Conservation (phyloP, 768 basidiomycete genomes). For the Boletus fagicola region DNA sequence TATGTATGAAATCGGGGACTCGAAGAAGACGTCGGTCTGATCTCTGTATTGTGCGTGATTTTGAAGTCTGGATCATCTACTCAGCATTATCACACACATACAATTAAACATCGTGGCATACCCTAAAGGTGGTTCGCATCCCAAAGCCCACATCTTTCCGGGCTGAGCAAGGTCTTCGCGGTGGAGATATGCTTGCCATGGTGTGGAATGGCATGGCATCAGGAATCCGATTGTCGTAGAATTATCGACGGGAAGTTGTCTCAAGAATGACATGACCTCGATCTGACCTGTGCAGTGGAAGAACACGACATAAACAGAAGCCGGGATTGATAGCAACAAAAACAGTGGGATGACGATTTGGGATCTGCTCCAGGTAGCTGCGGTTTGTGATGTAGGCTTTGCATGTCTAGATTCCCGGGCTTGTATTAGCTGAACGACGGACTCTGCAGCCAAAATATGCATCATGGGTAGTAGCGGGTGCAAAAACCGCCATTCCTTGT, state of each 20-base stretch:
- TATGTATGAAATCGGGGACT: constrained; percentile 66
- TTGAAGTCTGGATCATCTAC: constrained; percentile 36
- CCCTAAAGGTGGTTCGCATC: constrained; percentile 91
- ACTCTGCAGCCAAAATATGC: constrained; percentile 74
- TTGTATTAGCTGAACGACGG: constrained; percentile 52
- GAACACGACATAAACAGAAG: constrained; percentile 65
- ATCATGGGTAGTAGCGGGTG: constrained; percentile 87
- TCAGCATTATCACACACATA: constrained; percentile 7
- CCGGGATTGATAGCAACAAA: constrained; percentile 55
- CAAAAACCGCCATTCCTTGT: constrained; percentile 98
- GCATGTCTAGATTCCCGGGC: neutral
- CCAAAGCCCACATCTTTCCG: constrained; percentile 74
- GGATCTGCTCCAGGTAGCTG: constrained; percentile 16
- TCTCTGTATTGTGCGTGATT: constrained; percentile 61
- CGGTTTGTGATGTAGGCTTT: neutral
- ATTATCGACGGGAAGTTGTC: constrained; percentile 47
- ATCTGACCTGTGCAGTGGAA: constrained; percentile 83
- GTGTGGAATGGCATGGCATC: constrained; percentile 97
- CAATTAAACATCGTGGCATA: constrained; percentile 39
- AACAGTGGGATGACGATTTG: constrained; percentile 37
- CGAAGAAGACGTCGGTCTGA: constrained; percentile 82
- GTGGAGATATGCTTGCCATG: constrained; percentile 88
- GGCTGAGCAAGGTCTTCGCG: constrained; percentile 52
- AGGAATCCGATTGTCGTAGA: constrained; percentile 71
- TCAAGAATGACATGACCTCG: constrained; percentile 66